Evolutionary conservation across 2,329 filamentous ascomycete genomes (phyloP), one percentile per base, ranked within the genome.

Genomic region (Phialophora tarda): DNA sequence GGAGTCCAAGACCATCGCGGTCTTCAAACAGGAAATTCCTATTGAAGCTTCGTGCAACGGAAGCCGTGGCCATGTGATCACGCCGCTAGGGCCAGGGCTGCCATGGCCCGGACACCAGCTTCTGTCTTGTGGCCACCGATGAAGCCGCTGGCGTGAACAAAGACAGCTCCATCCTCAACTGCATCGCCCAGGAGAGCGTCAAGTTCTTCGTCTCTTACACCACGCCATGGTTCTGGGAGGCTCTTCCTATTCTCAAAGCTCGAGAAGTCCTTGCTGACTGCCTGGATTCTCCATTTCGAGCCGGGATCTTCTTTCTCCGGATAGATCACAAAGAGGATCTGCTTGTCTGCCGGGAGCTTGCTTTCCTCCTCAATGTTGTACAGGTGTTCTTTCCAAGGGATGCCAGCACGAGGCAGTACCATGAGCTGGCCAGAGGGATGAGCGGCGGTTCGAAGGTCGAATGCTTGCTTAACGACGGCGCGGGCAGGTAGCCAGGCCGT

Each of bases 381-480:
- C 21, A 99, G 85, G 78, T 99, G 95, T 75, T 98, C 94, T 78
- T 96, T 95, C 95, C 95, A 98, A 1, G 94, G 94, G 67, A 94
- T 75, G 17, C 81, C 91, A 65, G 90, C 88, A 76, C 91, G 88
- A 70, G 90, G 86, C 64, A 99, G 85, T 28, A 97, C 89, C 74
- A 98, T 83, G 67, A 98, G 87, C 69, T 92, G 88, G 64, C 93
- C 93, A 71, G 89, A 82, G 10, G 88, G 75, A 76, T 97, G 91
- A 75, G 88, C 86, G 71, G 90, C 82, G 30, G 80, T 76, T 63
- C 94, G 88, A 70, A 85, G 84, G 38, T 84, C 82, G 77, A 95
- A 97, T 10, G 94, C 93, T 50, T 86, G 80, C 71, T 88, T 86
- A 56, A 98, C 93, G 62, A 92, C 84, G 41, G 88, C 84, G 71